Percentiles rank a stretch among this genome's conserved stretches.
These are phyloP conservation scores for Dryas integrifolia DNA, from an alignment of 331 rosid species.

Conservation along the genomic window DNA sequence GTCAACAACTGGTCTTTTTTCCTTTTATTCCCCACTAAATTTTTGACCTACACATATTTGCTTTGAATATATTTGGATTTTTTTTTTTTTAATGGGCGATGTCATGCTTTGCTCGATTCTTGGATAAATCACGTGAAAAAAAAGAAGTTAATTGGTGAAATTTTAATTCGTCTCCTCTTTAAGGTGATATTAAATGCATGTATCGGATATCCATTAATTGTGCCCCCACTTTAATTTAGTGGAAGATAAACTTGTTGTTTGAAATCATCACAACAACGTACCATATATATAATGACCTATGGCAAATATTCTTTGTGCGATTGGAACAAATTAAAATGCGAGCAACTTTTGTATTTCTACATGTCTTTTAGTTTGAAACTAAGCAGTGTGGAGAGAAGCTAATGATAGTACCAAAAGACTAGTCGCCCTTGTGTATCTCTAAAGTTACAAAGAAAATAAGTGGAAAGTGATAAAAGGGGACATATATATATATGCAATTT, in stretches of 20 bases:
- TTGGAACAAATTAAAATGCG: background rate
- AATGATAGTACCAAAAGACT: background rate
- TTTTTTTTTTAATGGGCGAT: background rate
- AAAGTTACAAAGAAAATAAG: background rate
- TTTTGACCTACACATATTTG: background rate
- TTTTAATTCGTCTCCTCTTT: background rate
- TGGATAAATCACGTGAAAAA: background rate
- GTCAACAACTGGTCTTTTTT: background rate
- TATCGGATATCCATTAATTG: background rate
- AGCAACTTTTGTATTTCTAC: background rate
- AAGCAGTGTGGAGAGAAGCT: background rate
- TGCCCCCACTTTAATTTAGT: background rate
- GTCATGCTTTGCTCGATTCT: conserved; percentile 1
- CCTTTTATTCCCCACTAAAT: background rate
- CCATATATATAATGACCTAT: background rate
- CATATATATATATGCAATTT: too few species aligned
- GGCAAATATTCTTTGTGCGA: too few species aligned
- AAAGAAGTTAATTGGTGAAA: background rate
- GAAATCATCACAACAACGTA: background rate
- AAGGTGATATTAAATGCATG: background rate
- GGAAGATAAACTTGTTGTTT: background rate
- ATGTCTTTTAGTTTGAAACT: background rate
- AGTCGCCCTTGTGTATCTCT: background rate
- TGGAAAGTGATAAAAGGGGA: background rate
- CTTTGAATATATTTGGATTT: background rate